Evolutionary conservation across 352 stramenopile genomes (phyloP), one percentile per base, ranked within the genome.

Genomic region (Phytopythium helicoides): DNA sequence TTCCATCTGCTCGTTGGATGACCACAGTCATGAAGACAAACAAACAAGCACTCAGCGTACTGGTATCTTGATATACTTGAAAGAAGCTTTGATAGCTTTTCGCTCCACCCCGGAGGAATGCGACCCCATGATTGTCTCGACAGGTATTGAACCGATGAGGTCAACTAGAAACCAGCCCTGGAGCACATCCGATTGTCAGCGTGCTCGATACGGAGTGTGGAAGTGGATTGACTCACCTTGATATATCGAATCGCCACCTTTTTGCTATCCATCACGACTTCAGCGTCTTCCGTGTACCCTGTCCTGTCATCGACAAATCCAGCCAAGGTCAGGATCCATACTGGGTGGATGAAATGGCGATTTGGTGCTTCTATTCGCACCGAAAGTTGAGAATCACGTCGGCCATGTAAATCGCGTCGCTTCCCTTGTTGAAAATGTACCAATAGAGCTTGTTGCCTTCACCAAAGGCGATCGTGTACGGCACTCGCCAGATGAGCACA

Each of bases 51-150:
- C 5, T 33, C 28, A 33, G 6, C 65, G 39, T 64, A 86, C 75
- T 26, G 68, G 75, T 6, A 86, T 58, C 64, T 83, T 86, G 35
- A 86, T 28, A 52, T 86, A 86, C 55, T 86, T 86, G 36, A 83
- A 60, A 3, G 71, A 83, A 8, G 75, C 71, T 50, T 83, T 86
- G 58, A 86, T 76, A 1, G 75, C 75, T 44, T 83, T 82, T 35
- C 75, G 66, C 55, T 83, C 75, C 41, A 83, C 67, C 14, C 74
- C 58, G 0, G 53, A 68, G 2, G 58, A 44, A 11, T 64, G 65
- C 1, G 44, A 48, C 21, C 47, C 59, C 16, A 80, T 14, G 25
- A 86, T 72, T 23, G 67, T 66, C 52, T 86, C 74, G 34, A 82
- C 56, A 14, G 74, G 74, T 21, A 86, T 81, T 10, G 75, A 81